phyloP scores from a whole-genome alignment of 2,329 filamentous ascomycete genomes.

The Berkeleyomyces basicola region DNA sequence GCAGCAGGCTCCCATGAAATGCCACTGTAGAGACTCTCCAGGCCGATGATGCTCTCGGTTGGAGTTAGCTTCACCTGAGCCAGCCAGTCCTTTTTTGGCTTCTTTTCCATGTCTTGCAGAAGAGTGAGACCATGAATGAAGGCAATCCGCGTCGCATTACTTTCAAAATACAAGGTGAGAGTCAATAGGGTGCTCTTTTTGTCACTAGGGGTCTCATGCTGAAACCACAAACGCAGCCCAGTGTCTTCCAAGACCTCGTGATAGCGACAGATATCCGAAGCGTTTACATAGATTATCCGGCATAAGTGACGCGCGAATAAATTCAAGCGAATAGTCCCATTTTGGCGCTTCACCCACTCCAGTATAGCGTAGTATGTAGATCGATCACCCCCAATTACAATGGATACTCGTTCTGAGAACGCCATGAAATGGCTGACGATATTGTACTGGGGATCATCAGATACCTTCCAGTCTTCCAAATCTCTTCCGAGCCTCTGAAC shows the following conservation, averaged over 20 bases:
- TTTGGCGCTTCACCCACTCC: conserved; percentile 6
- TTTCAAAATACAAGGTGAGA: conserved; percentile 1
- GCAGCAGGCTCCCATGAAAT: neutral
- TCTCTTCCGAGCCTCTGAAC: neutral
- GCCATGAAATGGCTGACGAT: conserved; percentile 4
- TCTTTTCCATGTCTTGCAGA: neutral
- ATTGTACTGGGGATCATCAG: conserved; percentile 6
- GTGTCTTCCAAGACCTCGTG: neutral
- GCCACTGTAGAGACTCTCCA: neutral
- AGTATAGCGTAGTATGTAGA: neutral
- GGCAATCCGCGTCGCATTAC: neutral
- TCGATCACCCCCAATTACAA: neutral
- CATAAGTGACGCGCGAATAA: conserved; percentile 6
- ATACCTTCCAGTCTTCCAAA: neutral
- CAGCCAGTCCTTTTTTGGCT: neutral
- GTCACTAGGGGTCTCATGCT: neutral
- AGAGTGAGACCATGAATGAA: neutral
- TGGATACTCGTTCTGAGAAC: conserved; percentile 1
- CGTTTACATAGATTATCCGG: conserved; percentile 10
- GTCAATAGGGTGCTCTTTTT: neutral
- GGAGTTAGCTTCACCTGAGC: neutral
- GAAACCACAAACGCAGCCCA: neutral
- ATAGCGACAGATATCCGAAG: neutral
- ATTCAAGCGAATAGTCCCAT: neutral
- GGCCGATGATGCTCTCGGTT: neutral